These are phyloP conservation scores for Aquanectria penicillioides DNA, from an alignment of 2,329 filamentous ascomycete species.

Conservation along the genomic window DNA sequence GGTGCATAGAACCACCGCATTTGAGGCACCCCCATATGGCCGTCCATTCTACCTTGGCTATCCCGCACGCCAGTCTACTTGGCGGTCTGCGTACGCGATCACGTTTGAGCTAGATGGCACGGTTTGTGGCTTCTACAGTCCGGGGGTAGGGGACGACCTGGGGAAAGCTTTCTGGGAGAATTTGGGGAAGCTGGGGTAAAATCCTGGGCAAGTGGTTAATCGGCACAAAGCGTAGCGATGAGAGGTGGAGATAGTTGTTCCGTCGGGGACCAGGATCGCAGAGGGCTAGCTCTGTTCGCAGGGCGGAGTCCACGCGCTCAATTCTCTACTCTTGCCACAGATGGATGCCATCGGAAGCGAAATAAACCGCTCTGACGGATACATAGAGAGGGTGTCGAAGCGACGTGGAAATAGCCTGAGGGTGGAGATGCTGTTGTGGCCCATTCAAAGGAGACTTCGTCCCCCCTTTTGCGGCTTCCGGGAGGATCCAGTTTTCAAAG, in stretches of 20 bases:
- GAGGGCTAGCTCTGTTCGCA: too few species aligned
- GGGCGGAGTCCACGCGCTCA: too few species aligned
- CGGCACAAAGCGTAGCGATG: not conserved
- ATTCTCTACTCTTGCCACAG: too few species aligned
- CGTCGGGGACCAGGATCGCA: not conserved
- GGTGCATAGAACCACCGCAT: not conserved
- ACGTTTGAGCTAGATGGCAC: not conserved
- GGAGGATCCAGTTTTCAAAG: too few species aligned
- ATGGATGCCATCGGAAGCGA: too few species aligned
- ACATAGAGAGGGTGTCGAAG: too few species aligned
- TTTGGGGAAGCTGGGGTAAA: conserved; percentile 1
- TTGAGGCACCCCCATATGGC: not conserved
- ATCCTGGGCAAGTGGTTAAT: not conserved
- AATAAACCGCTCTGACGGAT: too few species aligned
- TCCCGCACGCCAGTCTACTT: too few species aligned
- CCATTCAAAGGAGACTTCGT: too few species aligned
- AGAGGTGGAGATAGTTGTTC: conserved; percentile 2
- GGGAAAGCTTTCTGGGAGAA: not conserved
- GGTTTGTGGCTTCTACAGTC: not conserved
- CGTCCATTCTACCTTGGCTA: not conserved
- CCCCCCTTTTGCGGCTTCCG: too few species aligned
- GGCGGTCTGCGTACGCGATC: not conserved
- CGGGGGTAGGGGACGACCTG: not conserved
- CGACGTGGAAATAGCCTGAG: too few species aligned
- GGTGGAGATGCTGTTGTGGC: too few species aligned